Base-by-base conservation (phyloP, 108 stramenopile species). In the Schizochytrium sp. region DNA sequence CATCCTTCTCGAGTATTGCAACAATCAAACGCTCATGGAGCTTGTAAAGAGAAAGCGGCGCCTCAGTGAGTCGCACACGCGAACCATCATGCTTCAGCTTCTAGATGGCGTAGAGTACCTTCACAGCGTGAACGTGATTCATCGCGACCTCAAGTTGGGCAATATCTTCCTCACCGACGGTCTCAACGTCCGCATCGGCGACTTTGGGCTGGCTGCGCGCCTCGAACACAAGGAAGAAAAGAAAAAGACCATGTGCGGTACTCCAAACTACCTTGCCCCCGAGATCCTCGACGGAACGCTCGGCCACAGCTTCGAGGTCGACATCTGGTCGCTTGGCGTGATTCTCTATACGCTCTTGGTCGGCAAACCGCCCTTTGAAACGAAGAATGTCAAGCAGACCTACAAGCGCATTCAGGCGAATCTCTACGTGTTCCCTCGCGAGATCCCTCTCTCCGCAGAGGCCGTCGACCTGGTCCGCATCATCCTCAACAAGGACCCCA, bases 181-280 rank as follows among this genome's bases (percentile, higher is more conserved):
- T 5, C 41, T 92, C 88, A 5, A 83, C 5, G 45, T 92, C 16
- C 87, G 72, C 21, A 59, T 95, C 8, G 99, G 98, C 43, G 99
- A 99, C 93, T 96, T 99, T 59, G 99, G 99, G 18, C 96, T 99
- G 29, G 99, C 98, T 19, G 72, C 97, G 23, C 93, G 95, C 89
- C 92, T 99, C 53, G 92, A 93, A 21, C 88, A 95, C 89, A 90
- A 92, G 25, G 95, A 95, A 44, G 98, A 98, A 89, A 95, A 97
- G 83, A 94, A 97, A 29, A 94, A 95, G 88, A 99, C 99, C 12
- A 97, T 99, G 57, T 99, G 99, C 89, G 99, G 99, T 10, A 99
- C 99, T 29, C 99, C 99, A 57, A 99, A 99, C 92, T 99, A 99
- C 92, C 98, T 99, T 89, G 99, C 99, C 4, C 99, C 99, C 0